These are phyloP conservation scores for Platanthera zijinensis DNA, from an alignment of 106 monocot genomes.

Conservation along the genomic window DNA sequence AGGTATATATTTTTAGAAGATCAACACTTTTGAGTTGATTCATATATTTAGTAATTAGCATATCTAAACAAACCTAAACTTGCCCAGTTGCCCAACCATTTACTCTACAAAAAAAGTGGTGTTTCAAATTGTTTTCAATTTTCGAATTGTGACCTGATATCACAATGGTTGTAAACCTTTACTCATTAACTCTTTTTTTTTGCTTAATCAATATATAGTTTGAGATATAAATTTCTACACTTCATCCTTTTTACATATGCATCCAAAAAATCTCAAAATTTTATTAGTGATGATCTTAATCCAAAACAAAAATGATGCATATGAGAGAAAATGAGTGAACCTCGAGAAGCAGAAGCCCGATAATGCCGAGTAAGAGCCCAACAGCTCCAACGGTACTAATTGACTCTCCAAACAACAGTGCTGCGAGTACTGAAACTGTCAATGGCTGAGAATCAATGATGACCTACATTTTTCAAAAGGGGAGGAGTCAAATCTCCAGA, in stretches of 20 bases:
- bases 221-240: too few species aligned
- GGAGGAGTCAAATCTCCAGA: neutral
- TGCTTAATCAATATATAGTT: too few species aligned
- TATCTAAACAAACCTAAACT: neutral
- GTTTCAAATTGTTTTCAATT: neutral
- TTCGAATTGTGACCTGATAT: neutral
- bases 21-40: neutral
- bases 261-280: neutral
- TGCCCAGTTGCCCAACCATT: too few species aligned
- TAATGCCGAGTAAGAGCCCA: constrained; percentile 79
- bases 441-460: constrained; percentile 98
- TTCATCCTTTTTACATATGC: neutral
- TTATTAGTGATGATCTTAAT: neutral
- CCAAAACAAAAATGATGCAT: neutral
- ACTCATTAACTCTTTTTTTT: neutral
- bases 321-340: constrained; percentile 22
- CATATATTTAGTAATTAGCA: too few species aligned
- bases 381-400: constrained; percentile 67
- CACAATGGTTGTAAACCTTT: neutral
- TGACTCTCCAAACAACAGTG: constrained; percentile 87
- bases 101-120: neutral
- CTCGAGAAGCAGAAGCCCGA: constrained; percentile 96
- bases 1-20: too few species aligned
- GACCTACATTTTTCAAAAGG: constrained; percentile 51
- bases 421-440: constrained; percentile 84